Conservation (phyloP, 768 basidiomycete genomes). For the Termitomyces sp. region DNA sequence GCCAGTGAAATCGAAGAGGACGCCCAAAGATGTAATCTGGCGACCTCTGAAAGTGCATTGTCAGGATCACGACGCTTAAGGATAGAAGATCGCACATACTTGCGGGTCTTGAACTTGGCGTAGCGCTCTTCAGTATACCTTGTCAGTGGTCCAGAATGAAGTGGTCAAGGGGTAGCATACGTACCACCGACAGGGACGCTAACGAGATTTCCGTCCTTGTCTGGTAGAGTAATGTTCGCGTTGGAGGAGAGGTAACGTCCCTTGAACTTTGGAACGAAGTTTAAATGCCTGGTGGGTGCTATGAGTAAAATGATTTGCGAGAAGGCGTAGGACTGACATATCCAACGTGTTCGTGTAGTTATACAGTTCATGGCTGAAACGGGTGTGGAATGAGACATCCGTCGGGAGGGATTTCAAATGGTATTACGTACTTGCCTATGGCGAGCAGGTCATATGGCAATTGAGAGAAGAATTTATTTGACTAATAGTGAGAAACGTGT, state of each 20-base stretch:
- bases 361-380: conserved; percentile 75
- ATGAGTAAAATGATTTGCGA: not conserved
- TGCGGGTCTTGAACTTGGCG: conserved; percentile 68
- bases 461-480: conserved; percentile 70
- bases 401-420: not conserved
- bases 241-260: conserved; percentile 84
- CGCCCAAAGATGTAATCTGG: conserved; percentile 75
- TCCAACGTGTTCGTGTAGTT: conserved; percentile 62
- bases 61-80: too few species aligned
- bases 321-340: conserved; percentile 38
- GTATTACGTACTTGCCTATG: conserved; percentile 71
- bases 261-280: conserved; percentile 58
- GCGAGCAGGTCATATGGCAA: conserved; percentile 81
- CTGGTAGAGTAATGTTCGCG: conserved; percentile 70
- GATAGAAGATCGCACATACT: conserved; percentile 37
- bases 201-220: conserved; percentile 23
- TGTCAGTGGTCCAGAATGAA: not conserved
- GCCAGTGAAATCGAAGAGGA: conserved; percentile 74
- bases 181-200: conserved; percentile 35
- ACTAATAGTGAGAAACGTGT: conserved; percentile 28
- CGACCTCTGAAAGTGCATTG: conserved; percentile 41
- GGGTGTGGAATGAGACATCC: not conserved
- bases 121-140: conserved; percentile 42
- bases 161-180: not conserved
- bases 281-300: conserved; percentile 41